Evolutionary conservation across 352 stramenopile species (phyloP), one percentile per base, ranked within the genome.

Genomic region (Nothophytophthora sp.): DNA sequence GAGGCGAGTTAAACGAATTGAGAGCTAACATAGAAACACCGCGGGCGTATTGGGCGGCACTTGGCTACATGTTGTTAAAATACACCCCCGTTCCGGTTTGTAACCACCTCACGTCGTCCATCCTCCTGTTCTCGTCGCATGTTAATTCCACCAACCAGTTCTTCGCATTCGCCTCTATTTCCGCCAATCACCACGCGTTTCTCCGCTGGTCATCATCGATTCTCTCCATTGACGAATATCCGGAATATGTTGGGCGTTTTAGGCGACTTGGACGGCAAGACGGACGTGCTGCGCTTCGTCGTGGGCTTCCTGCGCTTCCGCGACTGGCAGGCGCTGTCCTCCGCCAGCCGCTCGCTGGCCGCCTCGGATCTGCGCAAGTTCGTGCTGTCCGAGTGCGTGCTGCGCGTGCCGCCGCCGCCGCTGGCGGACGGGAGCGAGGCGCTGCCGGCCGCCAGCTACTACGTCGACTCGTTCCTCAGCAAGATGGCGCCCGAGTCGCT

Each of bases 361-460:
- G 36, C 16, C 38, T 82, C 71, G 23, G 60, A 79, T 35, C 47
- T 82, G 50, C 71, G 71, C 6, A 55, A 70, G 42, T 70, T 76
- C 34, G 64, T 82, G 24, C 52, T 78, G 23, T 51, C 68, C 24
- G 65, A 76, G 40, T 53, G 67, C 32, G 58, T 68, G 13, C 47
- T 82, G 29, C 60, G 71, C 12, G 50, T 82, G 45, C 64, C 71
- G 0, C 64, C 68, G 9, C 56, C 68, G 23, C 51, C 57, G 22
- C 37, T 70, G 4, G 12, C 37, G 16, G 28, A 43, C n/a, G 38
- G 22, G 16, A 44, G 48, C 5, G 46, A 67, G 16, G 50, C 57
- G 18, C 46, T 67, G 12, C 51, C 57, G 0, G 29, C 57, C 4
- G 62, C 62, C 41, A 50, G 35, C 47, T 77, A 76, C 57, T 76